A percentile compares a stretch with the other conserved stretches of the same genome.
Evolutionary conservation across 805 yeast genomes (phyloP).

Genomic region (Candida qinlingensis): DNA sequence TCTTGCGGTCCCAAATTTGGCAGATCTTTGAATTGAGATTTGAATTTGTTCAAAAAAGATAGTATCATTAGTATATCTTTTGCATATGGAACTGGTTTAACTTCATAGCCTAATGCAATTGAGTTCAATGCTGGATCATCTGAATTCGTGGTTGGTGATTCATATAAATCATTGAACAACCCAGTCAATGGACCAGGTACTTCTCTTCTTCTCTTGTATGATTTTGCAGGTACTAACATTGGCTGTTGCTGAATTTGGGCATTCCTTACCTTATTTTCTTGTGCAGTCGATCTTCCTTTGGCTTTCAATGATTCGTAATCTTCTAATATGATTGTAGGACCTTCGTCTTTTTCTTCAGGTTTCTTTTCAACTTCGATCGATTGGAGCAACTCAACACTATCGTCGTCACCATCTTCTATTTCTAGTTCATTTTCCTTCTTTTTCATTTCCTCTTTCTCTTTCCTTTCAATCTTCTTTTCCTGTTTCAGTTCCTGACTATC

Average conservation of each 20-base stretch:
- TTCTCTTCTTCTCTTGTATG: constrained; percentile 15
- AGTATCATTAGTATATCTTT: constrained; percentile 19
- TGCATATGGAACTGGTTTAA: constrained; percentile 23
- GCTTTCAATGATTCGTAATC: constrained; percentile 16
- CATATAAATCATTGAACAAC: constrained; percentile 13
- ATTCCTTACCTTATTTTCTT: background rate
- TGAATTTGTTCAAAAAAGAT: constrained; percentile 21
- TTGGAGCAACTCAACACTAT: background rate
- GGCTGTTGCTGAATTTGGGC: background rate
- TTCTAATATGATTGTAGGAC: constrained; percentile 15
- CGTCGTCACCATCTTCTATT: background rate
- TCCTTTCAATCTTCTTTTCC: background rate
- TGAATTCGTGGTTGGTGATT: background rate
- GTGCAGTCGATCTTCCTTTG: constrained; percentile 21
- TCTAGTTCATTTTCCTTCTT: background rate
- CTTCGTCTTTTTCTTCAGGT: constrained; percentile 1
- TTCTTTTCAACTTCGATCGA: background rate
- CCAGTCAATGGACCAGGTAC: constrained; percentile 21
- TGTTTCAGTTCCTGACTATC: background rate
- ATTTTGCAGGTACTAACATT: background rate
- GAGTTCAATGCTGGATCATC: constrained; percentile 6
- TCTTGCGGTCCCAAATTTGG: constrained; percentile 24
- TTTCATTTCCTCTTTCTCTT: background rate
- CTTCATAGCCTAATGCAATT: constrained; percentile 21
- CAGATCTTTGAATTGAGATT: constrained; percentile 11